Conservation (phyloP, 129 eudicot genomes). For the Arctium lappa region DNA sequence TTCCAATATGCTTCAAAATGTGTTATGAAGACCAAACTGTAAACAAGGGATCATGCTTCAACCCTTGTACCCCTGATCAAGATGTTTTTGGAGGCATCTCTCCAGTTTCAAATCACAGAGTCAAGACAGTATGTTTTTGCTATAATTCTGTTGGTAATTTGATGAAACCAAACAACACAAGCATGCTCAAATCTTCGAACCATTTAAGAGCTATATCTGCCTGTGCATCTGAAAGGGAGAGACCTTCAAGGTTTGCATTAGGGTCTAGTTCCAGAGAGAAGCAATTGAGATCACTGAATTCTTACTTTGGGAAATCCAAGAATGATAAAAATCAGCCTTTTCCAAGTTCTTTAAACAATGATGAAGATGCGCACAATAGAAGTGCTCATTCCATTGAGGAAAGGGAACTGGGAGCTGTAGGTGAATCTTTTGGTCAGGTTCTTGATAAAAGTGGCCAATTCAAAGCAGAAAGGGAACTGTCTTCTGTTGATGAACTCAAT, state of each 20-base stretch:
- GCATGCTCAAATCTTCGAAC: slow-evolving; percentile 19
- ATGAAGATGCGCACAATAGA: background rate
- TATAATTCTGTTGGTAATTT: slow-evolving; percentile 5
- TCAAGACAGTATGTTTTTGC: slow-evolving; percentile 8
- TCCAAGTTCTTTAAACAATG: slow-evolving; percentile 1
- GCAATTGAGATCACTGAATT: slow-evolving; percentile 54
- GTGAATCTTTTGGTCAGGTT: background rate
- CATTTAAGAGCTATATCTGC: slow-evolving; percentile 23
- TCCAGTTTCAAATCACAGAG: background rate
- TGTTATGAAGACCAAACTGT: slow-evolving; percentile 26
- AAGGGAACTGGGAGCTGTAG: background rate
- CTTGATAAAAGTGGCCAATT: slow-evolving; percentile 14
- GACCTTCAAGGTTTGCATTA: slow-evolving; percentile 14
- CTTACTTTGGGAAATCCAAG: slow-evolving; percentile 51
- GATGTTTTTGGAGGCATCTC: slow-evolving; percentile 13
- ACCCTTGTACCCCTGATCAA: background rate
- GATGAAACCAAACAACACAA: background rate
- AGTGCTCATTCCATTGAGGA: background rate
- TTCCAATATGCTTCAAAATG: slow-evolving; percentile 44
- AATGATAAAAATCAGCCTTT: slow-evolving; percentile 23
- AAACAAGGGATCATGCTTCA: background rate
- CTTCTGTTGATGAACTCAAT: slow-evolving; percentile 20
- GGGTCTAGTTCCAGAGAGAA: slow-evolving; percentile 43
- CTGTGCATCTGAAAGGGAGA: slow-evolving; percentile 25
- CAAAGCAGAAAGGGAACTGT: slow-evolving; percentile 34